phyloP scores from a whole-genome alignment of 306 rosid species.

The Alnus rubra region DNA sequence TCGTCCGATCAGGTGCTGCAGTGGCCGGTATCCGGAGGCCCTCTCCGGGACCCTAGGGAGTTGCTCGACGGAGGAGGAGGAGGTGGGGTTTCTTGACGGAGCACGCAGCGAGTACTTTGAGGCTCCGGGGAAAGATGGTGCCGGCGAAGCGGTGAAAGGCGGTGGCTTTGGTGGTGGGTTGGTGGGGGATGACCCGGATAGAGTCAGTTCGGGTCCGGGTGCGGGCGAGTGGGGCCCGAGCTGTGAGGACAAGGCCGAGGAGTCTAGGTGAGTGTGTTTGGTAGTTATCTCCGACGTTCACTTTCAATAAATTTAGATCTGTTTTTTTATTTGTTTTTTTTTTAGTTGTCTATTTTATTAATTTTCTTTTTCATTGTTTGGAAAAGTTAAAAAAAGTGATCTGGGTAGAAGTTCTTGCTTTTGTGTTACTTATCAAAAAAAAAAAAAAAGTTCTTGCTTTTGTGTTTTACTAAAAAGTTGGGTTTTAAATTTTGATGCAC shows the following conservation, averaged over 20 bases:
- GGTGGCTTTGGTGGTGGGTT: neutral
- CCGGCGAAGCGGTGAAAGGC: constrained; percentile 13
- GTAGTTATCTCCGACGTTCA: no score
- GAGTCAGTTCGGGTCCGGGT: constrained; percentile 40
- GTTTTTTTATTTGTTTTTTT: neutral
- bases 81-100: constrained; percentile 16
- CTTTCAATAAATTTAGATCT: no score
- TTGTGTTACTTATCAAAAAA: no score
- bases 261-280: constrained; percentile 48
- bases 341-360: neutral
- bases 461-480: neutral
- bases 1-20: constrained; percentile 63
- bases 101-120: constrained; percentile 22
- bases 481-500: no score
- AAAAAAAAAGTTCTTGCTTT: neutral
- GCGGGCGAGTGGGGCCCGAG: constrained; percentile 26
- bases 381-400: neutral
- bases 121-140: constrained; percentile 11
- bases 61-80: neutral
- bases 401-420: neutral
- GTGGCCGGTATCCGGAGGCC: constrained; percentile 19
- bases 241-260: constrained; percentile 20
- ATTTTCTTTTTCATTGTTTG: neutral
- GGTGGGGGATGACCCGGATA: constrained; percentile 8
- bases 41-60: constrained; percentile 6